Evolutionary conservation across 2,329 filamentous ascomycete genomes (phyloP), one percentile per base, ranked within the genome.

Genomic region (Coniochaeta pulveracea): DNA sequence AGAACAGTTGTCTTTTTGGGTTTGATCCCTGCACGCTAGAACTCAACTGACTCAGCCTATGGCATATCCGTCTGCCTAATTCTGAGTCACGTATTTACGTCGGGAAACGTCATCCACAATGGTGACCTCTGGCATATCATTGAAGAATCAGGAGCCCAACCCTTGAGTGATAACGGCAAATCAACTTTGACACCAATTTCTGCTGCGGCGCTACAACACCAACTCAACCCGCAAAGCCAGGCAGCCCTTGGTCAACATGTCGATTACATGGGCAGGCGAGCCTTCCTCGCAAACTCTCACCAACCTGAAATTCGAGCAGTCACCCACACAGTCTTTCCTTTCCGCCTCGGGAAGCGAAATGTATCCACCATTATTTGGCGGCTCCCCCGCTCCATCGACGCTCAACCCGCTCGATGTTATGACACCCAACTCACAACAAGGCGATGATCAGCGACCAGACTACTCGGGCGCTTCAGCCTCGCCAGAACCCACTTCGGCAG

Each of bases 311-410:
- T 60, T 69, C 43, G 66, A 73, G 52, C 47, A 57, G 37, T 72
- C 68, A 25, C 68, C 68, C 3, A 54, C 63, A 49, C 69, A 73
- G 50, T 72, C 68, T 5, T 58, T 70, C 27, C 49, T 72, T 23
- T 72, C 69, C 3, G 54, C 60, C 1, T 64, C 67, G 3, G 58
- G 61, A 39, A 58, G 61, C 40, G 63, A 70, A 38, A 52, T 56
- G 40, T 66, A 63, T 47, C 51, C 66, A 10, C 63, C 67, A 3
- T 58, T 73, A 19, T 71, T 73, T 47, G 46, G 45, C 37, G 15
- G 54, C 14, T 45, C 57, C 9, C 42, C 51, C 8, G 41, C 50
- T 10, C 28, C 28, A 10, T 28, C 46, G 19, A 58, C 61, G 2
- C 50, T 65, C 37, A 59, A 67, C 40, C 60, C 63, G 3, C 47